Percentiles rank a stretch among this genome's conserved stretches.
Evolutionary conservation across 805 yeast genomes (phyloP).

Genomic region (Yarrowia sp.): DNA sequence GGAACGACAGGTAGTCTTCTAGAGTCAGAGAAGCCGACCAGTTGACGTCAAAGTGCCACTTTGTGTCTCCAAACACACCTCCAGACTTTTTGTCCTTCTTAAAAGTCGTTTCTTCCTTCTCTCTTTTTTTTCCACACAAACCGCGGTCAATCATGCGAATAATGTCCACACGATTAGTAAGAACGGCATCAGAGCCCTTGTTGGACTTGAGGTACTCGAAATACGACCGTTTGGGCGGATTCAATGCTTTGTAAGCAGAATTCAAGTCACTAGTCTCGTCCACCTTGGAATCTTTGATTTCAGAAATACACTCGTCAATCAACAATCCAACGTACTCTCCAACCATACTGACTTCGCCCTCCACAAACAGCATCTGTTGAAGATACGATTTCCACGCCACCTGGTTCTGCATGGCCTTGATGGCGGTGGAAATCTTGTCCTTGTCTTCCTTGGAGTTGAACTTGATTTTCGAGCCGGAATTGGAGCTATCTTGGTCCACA

Average conservation of each 20-base stretch:
- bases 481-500: slow-evolving; percentile 29
- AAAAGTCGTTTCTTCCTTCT: not conserved
- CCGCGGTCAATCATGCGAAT: slow-evolving; percentile 7
- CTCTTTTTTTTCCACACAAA: not conserved
- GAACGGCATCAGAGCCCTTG: not conserved
- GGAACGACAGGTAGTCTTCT: not conserved
- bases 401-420: slow-evolving; percentile 38
- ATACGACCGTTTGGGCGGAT: slow-evolving; percentile 39
- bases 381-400: slow-evolving; percentile 40
- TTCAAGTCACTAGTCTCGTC: not conserved
- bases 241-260: slow-evolving; percentile 30
- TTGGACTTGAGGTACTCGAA: slow-evolving; percentile 31
- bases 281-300: slow-evolving; percentile 25
- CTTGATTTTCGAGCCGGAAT: slow-evolving; percentile 22
- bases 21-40: not conserved
- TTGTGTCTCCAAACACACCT: not conserved
- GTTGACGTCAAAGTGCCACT: slow-evolving; percentile 4
- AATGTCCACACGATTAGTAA: not conserved
- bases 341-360: slow-evolving; percentile 31
- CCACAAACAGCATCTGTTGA: slow-evolving; percentile 36
- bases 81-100: not conserved
- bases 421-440: slow-evolving; percentile 33
- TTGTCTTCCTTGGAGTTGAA: slow-evolving; percentile 34
- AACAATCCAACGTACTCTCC: slow-evolving; percentile 38
- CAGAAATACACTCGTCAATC: slow-evolving; percentile 28